Conservation (phyloP, 257 asterid genomes). For the Henckelia pumila region DNA sequence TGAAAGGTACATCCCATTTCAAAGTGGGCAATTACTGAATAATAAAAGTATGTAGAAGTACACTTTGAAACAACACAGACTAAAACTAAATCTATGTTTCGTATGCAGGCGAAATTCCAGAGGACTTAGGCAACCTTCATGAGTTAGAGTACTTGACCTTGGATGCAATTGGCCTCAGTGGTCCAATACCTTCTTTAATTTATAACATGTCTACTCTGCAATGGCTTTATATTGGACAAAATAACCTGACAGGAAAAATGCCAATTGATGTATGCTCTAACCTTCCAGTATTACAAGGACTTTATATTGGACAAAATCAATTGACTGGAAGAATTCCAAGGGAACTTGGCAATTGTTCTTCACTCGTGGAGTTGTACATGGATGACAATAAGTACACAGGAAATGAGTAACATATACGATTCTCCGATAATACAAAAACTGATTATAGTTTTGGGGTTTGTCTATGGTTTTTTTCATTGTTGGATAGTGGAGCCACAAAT, state of each 20-base stretch:
- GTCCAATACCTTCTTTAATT: constrained; percentile 26
- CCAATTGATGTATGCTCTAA: constrained; percentile 20
- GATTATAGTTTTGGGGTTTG: no score
- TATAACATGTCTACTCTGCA: constrained; percentile 28
- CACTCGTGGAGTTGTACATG: constrained; percentile 22
- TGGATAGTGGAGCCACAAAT: no score
- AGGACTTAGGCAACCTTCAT: constrained; percentile 32
- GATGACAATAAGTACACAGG: constrained; percentile 25
- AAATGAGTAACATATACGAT: background rate
- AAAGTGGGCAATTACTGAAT: background rate
- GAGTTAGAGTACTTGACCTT: constrained; percentile 22
- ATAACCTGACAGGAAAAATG: constrained; percentile 18
- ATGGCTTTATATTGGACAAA: constrained; percentile 26
- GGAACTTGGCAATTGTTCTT: constrained; percentile 27
- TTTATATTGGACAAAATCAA: constrained; percentile 23
- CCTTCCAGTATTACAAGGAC: constrained; percentile 23
- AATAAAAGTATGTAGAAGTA: no score
- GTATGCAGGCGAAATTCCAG: constrained; percentile 31
- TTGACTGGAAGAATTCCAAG: constrained; percentile 33
- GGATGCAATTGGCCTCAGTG: constrained; percentile 24
- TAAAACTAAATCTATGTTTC: background rate
- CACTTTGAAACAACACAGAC: no score
- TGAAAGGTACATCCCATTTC: constrained; percentile 24
- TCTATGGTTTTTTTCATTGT: no score
- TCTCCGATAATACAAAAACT: background rate